Conservation (phyloP, 441 rosid genomes). For the Gossypium armourianum region DNA sequence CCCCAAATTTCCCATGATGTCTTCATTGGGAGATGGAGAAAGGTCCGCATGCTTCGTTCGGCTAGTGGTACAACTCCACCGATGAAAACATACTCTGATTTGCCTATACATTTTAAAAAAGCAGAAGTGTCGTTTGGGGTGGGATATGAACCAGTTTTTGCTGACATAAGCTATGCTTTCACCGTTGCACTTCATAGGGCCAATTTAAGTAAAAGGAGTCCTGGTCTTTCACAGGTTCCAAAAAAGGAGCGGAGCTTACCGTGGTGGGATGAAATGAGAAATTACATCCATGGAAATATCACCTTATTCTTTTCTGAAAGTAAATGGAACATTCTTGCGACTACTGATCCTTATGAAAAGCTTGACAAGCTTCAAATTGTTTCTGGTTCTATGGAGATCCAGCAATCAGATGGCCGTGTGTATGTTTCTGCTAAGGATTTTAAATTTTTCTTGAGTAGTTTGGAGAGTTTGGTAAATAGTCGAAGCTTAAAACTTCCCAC, state of each 20-base stretch:
- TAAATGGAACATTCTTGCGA: slow-evolving; percentile 67
- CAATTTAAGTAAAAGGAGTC: slow-evolving; percentile 64
- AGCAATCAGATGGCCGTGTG: slow-evolving; percentile 86
- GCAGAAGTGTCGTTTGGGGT: slow-evolving; percentile 84
- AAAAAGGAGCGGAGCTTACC: slow-evolving; percentile 91
- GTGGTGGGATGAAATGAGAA: slow-evolving; percentile 99
- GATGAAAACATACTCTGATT: slow-evolving; percentile 71
- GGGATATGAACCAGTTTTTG: slow-evolving; percentile 89
- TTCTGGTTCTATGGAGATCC: slow-evolving; percentile 65
- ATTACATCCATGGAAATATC: slow-evolving; percentile 74
- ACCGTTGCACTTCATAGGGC: slow-evolving; percentile 98
- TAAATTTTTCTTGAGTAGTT: slow-evolving; percentile 71
- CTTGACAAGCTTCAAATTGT: slow-evolving; percentile 70
- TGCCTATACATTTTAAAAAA: slow-evolving; percentile 65
- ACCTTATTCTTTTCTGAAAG: slow-evolving; percentile 59
- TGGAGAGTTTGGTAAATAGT: slow-evolving; percentile 66
- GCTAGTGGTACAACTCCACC: slow-evolving; percentile 97
- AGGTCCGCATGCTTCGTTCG: slow-evolving; percentile 82
- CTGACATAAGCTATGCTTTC: slow-evolving; percentile 93
- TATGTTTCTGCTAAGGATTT: slow-evolving; percentile 66
- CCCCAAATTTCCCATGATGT: slow-evolving; percentile 88
- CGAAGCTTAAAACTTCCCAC: slow-evolving; percentile 55
- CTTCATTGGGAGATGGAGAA: slow-evolving; percentile 94
- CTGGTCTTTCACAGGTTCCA: slow-evolving; percentile 42
- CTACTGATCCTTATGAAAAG: slow-evolving; percentile 92